phyloP scores from a whole-genome alignment of 345 rosid genomes.

The Brassica carinata region DNA sequence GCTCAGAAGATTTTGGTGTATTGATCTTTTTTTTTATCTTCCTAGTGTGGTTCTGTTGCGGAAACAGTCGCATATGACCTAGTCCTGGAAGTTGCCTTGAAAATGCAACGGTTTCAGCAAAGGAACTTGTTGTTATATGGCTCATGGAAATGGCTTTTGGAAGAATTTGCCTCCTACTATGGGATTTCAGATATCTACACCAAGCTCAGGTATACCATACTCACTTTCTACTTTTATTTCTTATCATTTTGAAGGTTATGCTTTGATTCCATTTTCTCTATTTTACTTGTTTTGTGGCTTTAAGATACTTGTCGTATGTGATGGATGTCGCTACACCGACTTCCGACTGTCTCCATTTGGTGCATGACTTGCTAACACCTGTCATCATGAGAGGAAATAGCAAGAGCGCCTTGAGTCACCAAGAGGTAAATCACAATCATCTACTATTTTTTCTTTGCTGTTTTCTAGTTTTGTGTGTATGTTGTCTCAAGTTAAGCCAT shows the following conservation, averaged over 20 bases:
- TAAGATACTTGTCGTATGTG: conserved; percentile 88
- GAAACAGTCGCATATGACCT: conserved; percentile 98
- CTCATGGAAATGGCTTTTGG: conserved; percentile 96
- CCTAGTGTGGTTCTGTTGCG: conserved; percentile 90
- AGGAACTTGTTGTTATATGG: conserved; percentile 77
- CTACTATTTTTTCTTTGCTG: not conserved
- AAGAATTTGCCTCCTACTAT: conserved; percentile 89
- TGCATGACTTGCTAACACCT: conserved; percentile 77
- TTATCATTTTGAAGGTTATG: conserved; percentile 14
- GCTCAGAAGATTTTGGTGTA: conserved; percentile 10
- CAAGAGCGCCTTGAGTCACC: conserved; percentile 88
- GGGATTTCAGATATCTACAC: conserved; percentile 92
- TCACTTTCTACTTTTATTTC: not conserved
- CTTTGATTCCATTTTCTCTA: conserved; percentile 12
- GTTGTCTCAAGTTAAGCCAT: conserved; percentile 1
- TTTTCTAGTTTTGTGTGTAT: not conserved
- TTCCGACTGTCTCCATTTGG: conserved; percentile 88
- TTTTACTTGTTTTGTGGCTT: conserved; percentile 28
- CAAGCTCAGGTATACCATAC: conserved; percentile 66
- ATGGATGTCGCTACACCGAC: conserved; percentile 99
- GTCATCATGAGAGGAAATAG: conserved; percentile 84
- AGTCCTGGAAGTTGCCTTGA: conserved; percentile 88
- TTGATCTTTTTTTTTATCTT: conserved; percentile 17
- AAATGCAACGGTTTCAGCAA: conserved; percentile 85
- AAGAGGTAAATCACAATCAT: conserved; percentile 65